Evolutionary conservation across 1,139 yeast genomes (phyloP).

Genomic region (Sugiyamaella japonica): DNA sequence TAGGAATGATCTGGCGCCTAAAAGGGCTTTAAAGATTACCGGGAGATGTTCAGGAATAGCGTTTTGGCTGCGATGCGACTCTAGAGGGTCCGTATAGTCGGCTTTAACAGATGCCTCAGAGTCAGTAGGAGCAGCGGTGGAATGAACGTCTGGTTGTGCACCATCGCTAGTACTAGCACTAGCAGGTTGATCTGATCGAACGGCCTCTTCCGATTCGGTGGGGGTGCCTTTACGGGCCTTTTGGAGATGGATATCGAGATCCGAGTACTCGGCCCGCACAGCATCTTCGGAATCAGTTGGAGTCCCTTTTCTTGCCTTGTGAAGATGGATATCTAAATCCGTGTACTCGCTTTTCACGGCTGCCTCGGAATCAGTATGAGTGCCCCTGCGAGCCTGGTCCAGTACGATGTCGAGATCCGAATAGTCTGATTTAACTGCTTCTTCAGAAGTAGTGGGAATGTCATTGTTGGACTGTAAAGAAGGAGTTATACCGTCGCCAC

Average conservation of each 20-base stretch:
- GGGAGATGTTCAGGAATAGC: constrained; percentile 2
- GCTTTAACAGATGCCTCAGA: constrained; percentile 27
- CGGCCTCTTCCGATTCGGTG: constrained; percentile 28
- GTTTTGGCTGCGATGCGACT: neutral
- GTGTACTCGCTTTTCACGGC: constrained; percentile 24
- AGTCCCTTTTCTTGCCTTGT: constrained; percentile 12
- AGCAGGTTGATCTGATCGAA: constrained; percentile 24
- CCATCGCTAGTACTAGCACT: constrained; percentile 4
- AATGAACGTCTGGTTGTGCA: constrained; percentile 17
- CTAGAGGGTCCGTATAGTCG: constrained; percentile 18
- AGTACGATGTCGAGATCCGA: constrained; percentile 11
- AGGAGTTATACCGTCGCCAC: constrained; percentile 11
- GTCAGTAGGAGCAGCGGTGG: constrained; percentile 18
- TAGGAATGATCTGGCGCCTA: constrained; percentile 33
- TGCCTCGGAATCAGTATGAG: constrained; percentile 27
- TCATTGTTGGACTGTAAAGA: neutral
- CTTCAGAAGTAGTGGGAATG: constrained; percentile 25
- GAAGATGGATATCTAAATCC: constrained; percentile 20
- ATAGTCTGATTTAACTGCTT: constrained; percentile 25
- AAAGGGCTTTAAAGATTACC: constrained; percentile 9
- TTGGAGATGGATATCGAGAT: constrained; percentile 22
- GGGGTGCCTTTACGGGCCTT: constrained; percentile 15
- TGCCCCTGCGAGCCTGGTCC: neutral
- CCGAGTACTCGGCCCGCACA: constrained; percentile 24
- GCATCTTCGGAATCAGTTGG: constrained; percentile 29